Conservation (phyloP, 441 rosid species). For the Croton setiger region DNA sequence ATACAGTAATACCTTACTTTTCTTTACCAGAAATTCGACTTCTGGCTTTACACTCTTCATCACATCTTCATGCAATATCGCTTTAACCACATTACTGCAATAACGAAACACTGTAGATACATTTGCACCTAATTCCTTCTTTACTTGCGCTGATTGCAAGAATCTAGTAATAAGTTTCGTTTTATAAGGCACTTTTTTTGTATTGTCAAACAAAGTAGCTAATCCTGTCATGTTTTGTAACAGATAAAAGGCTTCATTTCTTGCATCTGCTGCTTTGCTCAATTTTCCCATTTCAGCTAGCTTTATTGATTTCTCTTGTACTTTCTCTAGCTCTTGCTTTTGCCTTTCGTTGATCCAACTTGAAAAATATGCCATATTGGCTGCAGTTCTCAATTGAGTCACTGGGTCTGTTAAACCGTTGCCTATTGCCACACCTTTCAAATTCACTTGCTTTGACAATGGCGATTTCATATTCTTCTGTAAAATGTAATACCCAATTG, state of each 20-base stretch:
- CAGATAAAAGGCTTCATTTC: constrained; percentile 29
- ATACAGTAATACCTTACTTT: constrained; percentile 54
- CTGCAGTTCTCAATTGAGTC: constrained; percentile 57
- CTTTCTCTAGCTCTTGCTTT: constrained; percentile 49
- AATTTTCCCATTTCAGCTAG: constrained; percentile 41
- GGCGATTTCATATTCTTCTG: constrained; percentile 37
- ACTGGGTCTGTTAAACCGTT: constrained; percentile 80
- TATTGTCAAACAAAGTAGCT: constrained; percentile 60
- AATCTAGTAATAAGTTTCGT: constrained; percentile 38
- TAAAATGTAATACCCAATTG: constrained; percentile 64
- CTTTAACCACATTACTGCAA: constrained; percentile 49
- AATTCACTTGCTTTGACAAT: constrained; percentile 34
- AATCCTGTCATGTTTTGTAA: constrained; percentile 66
- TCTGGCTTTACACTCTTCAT: constrained; percentile 76
- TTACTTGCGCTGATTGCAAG: constrained; percentile 40
- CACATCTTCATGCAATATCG: constrained; percentile 43
- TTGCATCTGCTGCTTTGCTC: constrained; percentile 61
- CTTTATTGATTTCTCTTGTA: constrained; percentile 40
- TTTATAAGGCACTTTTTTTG: constrained; percentile 41
- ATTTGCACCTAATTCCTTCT: constrained; percentile 42
- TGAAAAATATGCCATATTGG: constrained; percentile 50
- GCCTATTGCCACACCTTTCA: constrained; percentile 75
- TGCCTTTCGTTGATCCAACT: constrained; percentile 73
- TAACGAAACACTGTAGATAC: constrained; percentile 43
- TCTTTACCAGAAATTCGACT: constrained; percentile 64